Evolutionary conservation across 192 early-diverging fungal genomes (phyloP), one percentile per base, ranked within the genome.

Genomic region (Spinellus fusiger): DNA sequence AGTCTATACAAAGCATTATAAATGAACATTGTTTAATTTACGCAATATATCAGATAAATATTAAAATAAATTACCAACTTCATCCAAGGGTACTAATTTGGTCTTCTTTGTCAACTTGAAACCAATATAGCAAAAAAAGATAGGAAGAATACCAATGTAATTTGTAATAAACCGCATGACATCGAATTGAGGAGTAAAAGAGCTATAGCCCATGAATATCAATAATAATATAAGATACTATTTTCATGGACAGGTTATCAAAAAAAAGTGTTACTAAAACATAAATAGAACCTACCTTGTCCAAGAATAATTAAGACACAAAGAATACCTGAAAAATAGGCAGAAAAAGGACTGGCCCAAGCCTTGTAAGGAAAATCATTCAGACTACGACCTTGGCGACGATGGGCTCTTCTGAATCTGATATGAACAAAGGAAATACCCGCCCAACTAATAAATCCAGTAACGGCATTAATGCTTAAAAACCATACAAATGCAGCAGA

Each of bases 361-460:
- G 93, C 82, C 5, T 61, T 61, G 65, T 90, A 94, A 0, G 89
- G 87, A 34, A 94, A 75, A 28, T 80, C 75, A 12, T 67, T 49
- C 2, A 85, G 22, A 35, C 70, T 62, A 61, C 84, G 82, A 5
- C 83, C 84, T 63, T 94, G 92, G 26, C 71, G 75, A 22, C 82
- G 56, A 53, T 84, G 86, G 8, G 92, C 90, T 29, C 77, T 78
- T 38, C 90, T 86, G 84, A 92, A 94, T 20, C 92, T 84, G 59
- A 86, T 71, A 63, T 93, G 91, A 27, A 80, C 83, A 44, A 89
- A 38, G 34, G 80, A 77, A 65, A 93, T 93, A 53, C 88, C 88
- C 20, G 86, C 33, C 93, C 93, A 93, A 65, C 86, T 88, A n/a
- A 86, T 71, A 62, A 94, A 88, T 20, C 89, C 88, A 2, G 85